Conservation (phyloP, 2,329 filamentous ascomycete species). For the Ascomycota sp. region DNA sequence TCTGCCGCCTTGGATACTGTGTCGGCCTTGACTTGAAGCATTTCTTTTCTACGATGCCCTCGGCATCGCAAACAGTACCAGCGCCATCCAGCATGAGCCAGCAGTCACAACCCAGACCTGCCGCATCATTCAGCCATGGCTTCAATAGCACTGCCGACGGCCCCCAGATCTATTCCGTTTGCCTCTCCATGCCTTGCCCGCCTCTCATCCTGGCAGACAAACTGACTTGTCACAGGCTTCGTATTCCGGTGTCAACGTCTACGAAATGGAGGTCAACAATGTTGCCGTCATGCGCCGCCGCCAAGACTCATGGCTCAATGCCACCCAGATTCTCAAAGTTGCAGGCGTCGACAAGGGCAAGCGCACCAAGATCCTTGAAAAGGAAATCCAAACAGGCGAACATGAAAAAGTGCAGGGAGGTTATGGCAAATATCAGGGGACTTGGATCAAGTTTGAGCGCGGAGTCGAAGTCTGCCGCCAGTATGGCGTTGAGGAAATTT, state of each 20-base stretch:
- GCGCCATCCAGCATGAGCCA: slow-evolving; percentile 38
- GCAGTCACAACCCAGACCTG: slow-evolving; percentile 22
- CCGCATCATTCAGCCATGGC: slow-evolving; percentile 16
- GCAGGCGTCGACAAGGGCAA: slow-evolving; percentile 95
- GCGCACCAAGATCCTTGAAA: slow-evolving; percentile 91
- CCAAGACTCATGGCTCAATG: slow-evolving; percentile 91
- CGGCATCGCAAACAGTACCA: slow-evolving; percentile 31
- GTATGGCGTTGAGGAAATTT: slow-evolving; percentile 55
- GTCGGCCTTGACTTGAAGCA: background rate
- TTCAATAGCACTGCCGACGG: slow-evolving; percentile 17
- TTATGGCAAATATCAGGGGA: slow-evolving; percentile 97
- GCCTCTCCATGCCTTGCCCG: slow-evolving; percentile 5
- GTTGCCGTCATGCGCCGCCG: slow-evolving; percentile 91
- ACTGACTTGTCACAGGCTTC: slow-evolving; percentile 33
- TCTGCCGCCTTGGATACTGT: background rate
- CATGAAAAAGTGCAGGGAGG: slow-evolving; percentile 98
- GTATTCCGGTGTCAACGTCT: slow-evolving; percentile 89
- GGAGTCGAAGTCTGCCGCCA: slow-evolving; percentile 80
- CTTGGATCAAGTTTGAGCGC: slow-evolving; percentile 89
- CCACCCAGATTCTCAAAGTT: slow-evolving; percentile 94
- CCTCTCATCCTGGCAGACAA: slow-evolving; percentile 3
- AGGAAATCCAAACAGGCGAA: slow-evolving; percentile 88
- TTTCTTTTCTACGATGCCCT: slow-evolving; percentile 11
- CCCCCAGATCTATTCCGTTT: slow-evolving; percentile 42
- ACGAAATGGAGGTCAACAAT: slow-evolving; percentile 93